Percentiles rank a stretch among this genome's conserved stretches.
These are phyloP conservation scores for Pisolithus sp. DNA, from an alignment of 768 basidiomycete genomes.

Conservation along the genomic window DNA sequence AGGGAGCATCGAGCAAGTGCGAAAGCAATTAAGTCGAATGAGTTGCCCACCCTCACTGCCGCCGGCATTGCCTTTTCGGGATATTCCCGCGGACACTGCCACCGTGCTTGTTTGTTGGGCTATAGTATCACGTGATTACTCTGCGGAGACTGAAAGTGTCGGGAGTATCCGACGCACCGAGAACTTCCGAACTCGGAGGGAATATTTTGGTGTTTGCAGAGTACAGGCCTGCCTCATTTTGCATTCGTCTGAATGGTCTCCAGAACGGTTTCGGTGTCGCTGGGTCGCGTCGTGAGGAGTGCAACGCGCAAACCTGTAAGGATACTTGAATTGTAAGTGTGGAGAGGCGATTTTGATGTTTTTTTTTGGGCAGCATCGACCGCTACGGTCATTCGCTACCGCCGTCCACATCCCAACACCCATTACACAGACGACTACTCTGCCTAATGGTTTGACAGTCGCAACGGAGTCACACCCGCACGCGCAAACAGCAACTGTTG, in stretches of 20 bases:
- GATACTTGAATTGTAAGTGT: conserved; percentile 1
- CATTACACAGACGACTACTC: conserved; percentile 84
- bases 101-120: too few relatives aligned
- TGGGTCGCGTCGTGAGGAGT: conserved; percentile 36
- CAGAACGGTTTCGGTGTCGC: conserved; percentile 38
- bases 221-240: conserved; percentile 2
- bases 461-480: conserved; percentile 88
- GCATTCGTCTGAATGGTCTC: conserved; percentile 38
- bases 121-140: too few relatives aligned
- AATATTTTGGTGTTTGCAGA: conserved; percentile 12
- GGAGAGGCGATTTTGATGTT: conserved; percentile 17
- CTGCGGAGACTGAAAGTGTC: conserved; percentile 18
- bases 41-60: too few relatives aligned
- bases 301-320: conserved; percentile 34
- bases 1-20: too few relatives aligned
- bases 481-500: conserved; percentile 96
- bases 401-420: conserved; percentile 61
- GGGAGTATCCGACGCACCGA: conserved; percentile 23
- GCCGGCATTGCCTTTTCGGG: too few relatives aligned
- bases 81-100: too few relatives aligned
- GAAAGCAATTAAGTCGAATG: too few relatives aligned
- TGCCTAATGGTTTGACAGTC: conserved; percentile 91
- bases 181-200: conserved; percentile 20
- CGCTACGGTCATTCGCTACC: conserved; percentile 70
- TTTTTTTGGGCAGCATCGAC: conserved; percentile 18